Percentiles rank a stretch among this genome's conserved stretches.
Conservation (phyloP, 208 protist species). For the Trypanosoma mega region DNA sequence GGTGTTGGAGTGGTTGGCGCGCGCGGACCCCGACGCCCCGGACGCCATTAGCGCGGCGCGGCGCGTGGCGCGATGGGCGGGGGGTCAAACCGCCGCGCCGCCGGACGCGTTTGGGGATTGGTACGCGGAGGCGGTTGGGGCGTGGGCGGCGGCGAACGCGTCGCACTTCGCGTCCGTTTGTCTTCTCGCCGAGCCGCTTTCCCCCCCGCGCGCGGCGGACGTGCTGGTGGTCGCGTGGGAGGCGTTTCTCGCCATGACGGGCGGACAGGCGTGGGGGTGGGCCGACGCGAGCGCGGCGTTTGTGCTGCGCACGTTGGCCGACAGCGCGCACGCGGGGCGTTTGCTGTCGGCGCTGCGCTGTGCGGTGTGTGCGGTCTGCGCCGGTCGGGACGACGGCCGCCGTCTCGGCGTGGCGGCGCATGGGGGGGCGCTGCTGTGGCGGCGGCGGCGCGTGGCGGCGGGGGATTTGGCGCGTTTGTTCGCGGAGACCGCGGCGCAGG, state of each 20-base stretch:
- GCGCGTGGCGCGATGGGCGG: too few relatives aligned
- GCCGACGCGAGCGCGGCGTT: slow-evolving; percentile 14
- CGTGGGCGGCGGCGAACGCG: slow-evolving; percentile 34
- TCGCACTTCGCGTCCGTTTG: slow-evolving; percentile 25
- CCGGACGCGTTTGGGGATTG: too few relatives aligned
- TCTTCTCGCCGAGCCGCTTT: slow-evolving; percentile 20
- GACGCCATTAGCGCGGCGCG: too few relatives aligned
- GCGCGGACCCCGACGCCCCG: too few relatives aligned
- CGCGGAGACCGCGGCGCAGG: slow-evolving; percentile 18
- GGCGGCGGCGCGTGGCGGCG: slow-evolving; percentile 14
- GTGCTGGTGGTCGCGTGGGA: slow-evolving; percentile 15
- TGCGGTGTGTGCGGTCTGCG: slow-evolving; percentile 31
- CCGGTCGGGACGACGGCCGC: slow-evolving; percentile 14
- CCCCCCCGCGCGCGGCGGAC: slow-evolving; percentile 25
- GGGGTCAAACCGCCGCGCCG: too few relatives aligned
- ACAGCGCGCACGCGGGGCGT: not conserved
- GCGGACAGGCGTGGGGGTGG: slow-evolving; percentile 8
- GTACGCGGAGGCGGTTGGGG: slow-evolving; percentile 8
- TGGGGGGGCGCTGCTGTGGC: slow-evolving; percentile 30
- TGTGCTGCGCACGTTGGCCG: slow-evolving; percentile 22
- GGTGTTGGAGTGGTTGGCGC: too few relatives aligned
- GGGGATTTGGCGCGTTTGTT: slow-evolving; percentile 24
- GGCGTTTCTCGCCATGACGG: slow-evolving; percentile 3
- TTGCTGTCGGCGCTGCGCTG: not conserved
- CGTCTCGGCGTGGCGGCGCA: slow-evolving; percentile 33